Evolutionary conservation across 345 rosid genomes (phyloP).

Genomic region (Orychophragmus violaceus): DNA sequence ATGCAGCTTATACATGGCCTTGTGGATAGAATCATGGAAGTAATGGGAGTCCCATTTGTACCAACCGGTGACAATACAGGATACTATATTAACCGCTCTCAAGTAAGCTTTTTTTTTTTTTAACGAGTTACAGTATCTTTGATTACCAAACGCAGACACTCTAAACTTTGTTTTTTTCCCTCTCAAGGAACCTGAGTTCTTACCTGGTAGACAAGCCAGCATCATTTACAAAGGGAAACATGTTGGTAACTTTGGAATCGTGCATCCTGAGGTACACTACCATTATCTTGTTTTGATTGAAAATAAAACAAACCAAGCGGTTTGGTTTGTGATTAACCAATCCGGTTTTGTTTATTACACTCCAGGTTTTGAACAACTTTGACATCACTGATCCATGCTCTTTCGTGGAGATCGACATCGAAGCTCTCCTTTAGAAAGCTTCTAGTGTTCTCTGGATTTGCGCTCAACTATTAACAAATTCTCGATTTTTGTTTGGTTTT

Average conservation of each 20-base stretch:
- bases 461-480: neutral
- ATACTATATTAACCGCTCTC: constrained; percentile 53
- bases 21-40: constrained; percentile 70
- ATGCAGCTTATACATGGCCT: constrained; percentile 82
- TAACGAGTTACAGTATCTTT: neutral
- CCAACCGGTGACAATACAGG: constrained; percentile 44
- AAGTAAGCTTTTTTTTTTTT: constrained; percentile 42
- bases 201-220: constrained; percentile 69
- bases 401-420: constrained; percentile 58
- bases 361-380: constrained; percentile 70
- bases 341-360: neutral
- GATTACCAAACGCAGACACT: neutral
- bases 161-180: neutral
- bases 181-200: constrained; percentile 66
- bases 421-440: constrained; percentile 32
- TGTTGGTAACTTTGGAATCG: constrained; percentile 74
- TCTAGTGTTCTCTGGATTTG: neutral
- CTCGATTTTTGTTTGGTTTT: neutral
- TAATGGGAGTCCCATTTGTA: constrained; percentile 49
- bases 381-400: constrained; percentile 82
- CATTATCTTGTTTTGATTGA: neutral
- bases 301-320: neutral
- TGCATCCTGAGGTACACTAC: constrained; percentile 68
- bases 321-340: neutral
- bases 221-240: constrained; percentile 64